These are phyloP conservation scores for Colletotrichum karsti DNA, from an alignment of 2,329 filamentous ascomycete species.

Conservation along the genomic window DNA sequence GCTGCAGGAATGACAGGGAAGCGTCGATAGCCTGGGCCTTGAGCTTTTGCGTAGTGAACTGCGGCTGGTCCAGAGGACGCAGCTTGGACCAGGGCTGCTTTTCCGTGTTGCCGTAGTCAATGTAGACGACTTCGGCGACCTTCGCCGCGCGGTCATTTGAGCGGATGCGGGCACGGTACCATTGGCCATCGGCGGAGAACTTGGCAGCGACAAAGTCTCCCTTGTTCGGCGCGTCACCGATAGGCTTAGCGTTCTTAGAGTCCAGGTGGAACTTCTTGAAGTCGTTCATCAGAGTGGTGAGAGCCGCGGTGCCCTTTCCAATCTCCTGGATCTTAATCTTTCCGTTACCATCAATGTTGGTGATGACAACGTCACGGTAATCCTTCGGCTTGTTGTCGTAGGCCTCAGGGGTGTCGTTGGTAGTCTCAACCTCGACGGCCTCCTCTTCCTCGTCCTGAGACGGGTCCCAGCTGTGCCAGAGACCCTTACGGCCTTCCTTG, in stretches of 20 bases:
- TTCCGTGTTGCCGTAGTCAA: conserved; percentile 97
- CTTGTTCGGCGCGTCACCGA: conserved; percentile 83
- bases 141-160: conserved; percentile 92
- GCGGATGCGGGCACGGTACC: conserved; percentile 92
- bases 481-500: conserved; percentile 85
- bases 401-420: conserved; percentile 54
- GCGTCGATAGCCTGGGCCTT: conserved; percentile 90
- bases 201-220: conserved; percentile 92
- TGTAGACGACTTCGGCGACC: conserved; percentile 89
- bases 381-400: conserved; percentile 74
- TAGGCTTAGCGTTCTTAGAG: conserved; percentile 78
- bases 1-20: conserved; percentile 86
- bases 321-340: conserved; percentile 92
- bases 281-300: conserved; percentile 88
- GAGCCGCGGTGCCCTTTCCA: conserved; percentile 82
- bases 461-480: conserved; percentile 96
- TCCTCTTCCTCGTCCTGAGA: conserved; percentile 78
- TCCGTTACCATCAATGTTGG: conserved; percentile 84
- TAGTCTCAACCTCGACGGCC: conserved; percentile 59
- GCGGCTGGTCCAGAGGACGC: conserved; percentile 79
- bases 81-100: conserved; percentile 85
- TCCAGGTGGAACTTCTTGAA: conserved; percentile 93
- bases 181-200: conserved; percentile 88
- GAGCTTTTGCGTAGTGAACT: conserved; percentile 84
- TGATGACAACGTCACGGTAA: conserved; percentile 93